These are phyloP conservation scores for Adiantum capillusveneris DNA, from an alignment of 75 land plant genomes.

Conservation along the genomic window DNA sequence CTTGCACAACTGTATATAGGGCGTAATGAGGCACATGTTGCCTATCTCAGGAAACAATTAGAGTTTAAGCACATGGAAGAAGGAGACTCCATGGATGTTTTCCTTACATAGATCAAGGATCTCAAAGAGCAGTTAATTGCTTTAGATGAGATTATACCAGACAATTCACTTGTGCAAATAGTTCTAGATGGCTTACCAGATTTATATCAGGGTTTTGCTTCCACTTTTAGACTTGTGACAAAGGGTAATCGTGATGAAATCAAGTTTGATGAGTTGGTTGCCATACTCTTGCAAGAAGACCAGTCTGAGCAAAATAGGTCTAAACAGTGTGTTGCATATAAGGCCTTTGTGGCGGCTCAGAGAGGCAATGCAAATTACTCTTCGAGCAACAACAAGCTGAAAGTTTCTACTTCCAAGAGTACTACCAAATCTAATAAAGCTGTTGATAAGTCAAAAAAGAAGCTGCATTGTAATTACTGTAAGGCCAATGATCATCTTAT, in stretches of 20 bases:
- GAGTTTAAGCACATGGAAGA: neutral
- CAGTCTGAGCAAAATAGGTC: neutral
- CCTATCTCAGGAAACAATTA: neutral
- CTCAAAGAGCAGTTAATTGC: neutral
- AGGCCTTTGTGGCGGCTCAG: neutral
- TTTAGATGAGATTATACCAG: neutral
- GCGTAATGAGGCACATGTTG: conserved; percentile 1
- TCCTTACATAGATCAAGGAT: neutral
- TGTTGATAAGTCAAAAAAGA: conserved; percentile 1
- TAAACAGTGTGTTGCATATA: neutral
- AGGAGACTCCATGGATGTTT: neutral
- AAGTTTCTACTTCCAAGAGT: neutral
- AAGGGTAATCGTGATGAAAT: neutral
- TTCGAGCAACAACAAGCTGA: neutral
- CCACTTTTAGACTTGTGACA: no score
- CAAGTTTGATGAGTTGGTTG: conserved; percentile 1
- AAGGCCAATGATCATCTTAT: no score
- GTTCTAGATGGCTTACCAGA: neutral
- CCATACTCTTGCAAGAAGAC: conserved; percentile 1
- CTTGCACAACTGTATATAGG: neutral
- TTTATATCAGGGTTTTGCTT: neutral
- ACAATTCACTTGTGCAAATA: no score
- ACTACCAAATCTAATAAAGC: conserved; percentile 1
- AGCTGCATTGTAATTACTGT: no score
- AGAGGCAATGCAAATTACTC: conserved; percentile 1